Percentiles rank a stretch among this genome's conserved stretches.
These are phyloP conservation scores for Eucalyptus sp. DNA, from an alignment of 345 rosid species.

Conservation along the genomic window DNA sequence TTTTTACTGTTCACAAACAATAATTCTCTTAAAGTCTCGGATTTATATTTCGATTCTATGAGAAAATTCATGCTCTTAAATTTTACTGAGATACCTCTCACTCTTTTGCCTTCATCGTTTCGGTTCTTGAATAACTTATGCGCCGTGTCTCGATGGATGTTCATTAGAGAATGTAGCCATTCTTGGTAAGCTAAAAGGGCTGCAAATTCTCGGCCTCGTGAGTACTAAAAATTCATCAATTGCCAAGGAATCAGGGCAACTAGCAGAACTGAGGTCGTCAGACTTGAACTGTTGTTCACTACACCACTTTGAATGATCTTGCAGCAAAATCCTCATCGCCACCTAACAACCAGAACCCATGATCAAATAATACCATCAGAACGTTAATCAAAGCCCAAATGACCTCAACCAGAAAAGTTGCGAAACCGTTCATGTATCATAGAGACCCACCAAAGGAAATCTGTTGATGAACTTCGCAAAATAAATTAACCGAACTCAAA, in stretches of 20 bases:
- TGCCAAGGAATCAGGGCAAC: background rate
- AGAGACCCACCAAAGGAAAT: background rate
- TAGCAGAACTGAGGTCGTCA: background rate
- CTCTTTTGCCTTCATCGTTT: background rate
- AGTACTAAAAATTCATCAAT: background rate
- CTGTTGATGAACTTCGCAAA: background rate
- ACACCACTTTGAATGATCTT: background rate
- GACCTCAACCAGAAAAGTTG: background rate
- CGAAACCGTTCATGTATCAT: background rate
- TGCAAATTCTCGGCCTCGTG: background rate
- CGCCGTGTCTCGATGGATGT: accelerated
- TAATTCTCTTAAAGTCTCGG: background rate
- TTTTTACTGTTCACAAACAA: background rate
- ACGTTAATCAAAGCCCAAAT: background rate
- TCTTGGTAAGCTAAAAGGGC: background rate
- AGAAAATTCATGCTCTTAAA: background rate
- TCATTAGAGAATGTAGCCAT: background rate
- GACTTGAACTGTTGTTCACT: background rate
- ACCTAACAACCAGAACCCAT: background rate
- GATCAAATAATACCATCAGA: background rate
- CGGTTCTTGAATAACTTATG: background rate
- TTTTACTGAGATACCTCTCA: background rate
- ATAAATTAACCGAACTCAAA: background rate
- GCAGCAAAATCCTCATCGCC: background rate
- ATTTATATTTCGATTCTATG: background rate